These are phyloP conservation scores for Calophaca sinica DNA, from an alignment of 306 rosid species.

Conservation along the genomic window DNA sequence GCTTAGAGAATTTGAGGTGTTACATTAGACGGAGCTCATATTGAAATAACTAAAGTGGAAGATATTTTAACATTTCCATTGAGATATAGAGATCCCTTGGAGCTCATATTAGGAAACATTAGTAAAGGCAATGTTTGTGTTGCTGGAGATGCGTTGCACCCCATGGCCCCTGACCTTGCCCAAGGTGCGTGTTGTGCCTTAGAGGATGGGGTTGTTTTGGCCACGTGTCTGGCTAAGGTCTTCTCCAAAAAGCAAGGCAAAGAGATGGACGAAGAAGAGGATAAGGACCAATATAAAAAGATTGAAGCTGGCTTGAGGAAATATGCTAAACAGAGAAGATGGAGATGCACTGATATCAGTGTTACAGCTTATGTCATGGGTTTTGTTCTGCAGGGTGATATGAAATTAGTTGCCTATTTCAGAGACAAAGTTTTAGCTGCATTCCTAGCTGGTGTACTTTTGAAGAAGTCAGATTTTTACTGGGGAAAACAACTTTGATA, in stretches of 20 bases:
- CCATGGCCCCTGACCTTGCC: constrained; percentile 67
- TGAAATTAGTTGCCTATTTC: constrained; percentile 41
- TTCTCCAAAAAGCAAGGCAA: constrained; percentile 27
- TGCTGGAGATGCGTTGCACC: constrained; percentile 70
- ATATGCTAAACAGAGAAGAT: constrained; percentile 63
- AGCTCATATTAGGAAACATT: constrained; percentile 60
- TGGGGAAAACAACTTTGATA: too few relatives aligned
- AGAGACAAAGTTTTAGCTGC: constrained; percentile 61
- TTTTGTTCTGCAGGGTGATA: constrained; percentile 50
- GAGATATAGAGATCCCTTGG: constrained; percentile 62
- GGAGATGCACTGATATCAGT: constrained; percentile 64
- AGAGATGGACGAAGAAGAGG: constrained; percentile 13
- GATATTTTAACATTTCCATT: constrained; percentile 50
- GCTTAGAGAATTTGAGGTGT: too few relatives aligned
- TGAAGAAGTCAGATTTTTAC: constrained; percentile 47
- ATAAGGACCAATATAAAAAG: constrained; percentile 44
- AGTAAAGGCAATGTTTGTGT: constrained; percentile 70
- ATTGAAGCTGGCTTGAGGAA: constrained; percentile 59
- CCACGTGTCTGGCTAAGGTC: constrained; percentile 62
- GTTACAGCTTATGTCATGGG: constrained; percentile 58
- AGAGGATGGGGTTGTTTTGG: constrained; percentile 69
- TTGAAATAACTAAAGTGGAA: constrained; percentile 46
- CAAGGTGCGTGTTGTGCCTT: constrained; percentile 69
- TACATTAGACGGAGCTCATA: too few relatives aligned
- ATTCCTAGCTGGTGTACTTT: constrained; percentile 31